Percentiles rank a stretch among this genome's conserved stretches.
Conservation (phyloP, 441 rosid genomes). For the Pelargonium fulgidum region DNA sequence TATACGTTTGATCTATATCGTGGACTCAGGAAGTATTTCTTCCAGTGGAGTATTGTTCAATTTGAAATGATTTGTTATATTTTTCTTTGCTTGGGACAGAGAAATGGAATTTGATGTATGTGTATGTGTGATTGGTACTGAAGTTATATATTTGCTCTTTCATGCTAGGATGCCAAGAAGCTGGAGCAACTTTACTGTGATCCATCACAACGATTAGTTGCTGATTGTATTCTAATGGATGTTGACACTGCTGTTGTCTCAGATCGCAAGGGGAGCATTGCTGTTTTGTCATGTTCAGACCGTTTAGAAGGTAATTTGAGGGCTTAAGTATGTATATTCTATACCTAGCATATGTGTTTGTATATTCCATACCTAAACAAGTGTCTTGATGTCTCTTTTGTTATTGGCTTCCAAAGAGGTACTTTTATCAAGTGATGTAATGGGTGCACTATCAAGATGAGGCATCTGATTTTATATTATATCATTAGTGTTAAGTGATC, state of each 20-base stretch:
- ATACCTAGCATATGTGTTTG: no score
- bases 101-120: neutral
- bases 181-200: constrained; percentile 83
- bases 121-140: constrained; percentile 17
- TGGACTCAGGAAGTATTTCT: constrained; percentile 1
- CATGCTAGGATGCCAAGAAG: constrained; percentile 65
- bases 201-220: constrained; percentile 95
- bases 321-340: neutral
- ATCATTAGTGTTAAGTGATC: no score
- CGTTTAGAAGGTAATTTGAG: constrained; percentile 48
- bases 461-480: no score
- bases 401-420: no score
- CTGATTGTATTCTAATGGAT: constrained; percentile 82
- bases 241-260: constrained; percentile 84
- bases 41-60: neutral
- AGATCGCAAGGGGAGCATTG: constrained; percentile 92
- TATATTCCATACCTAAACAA: neutral
- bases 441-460: no score
- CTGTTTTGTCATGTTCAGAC: constrained; percentile 74
- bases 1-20: neutral
- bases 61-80: neutral
- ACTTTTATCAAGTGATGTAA: neutral
- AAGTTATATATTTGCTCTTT: constrained; percentile 18
- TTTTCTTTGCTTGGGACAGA: neutral
- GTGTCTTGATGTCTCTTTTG: no score